Evolutionary conservation across 192 early-diverging fungal species (phyloP), one percentile per base, ranked within the genome.

Genomic region (Rhizoclosmatium sp.): DNA sequence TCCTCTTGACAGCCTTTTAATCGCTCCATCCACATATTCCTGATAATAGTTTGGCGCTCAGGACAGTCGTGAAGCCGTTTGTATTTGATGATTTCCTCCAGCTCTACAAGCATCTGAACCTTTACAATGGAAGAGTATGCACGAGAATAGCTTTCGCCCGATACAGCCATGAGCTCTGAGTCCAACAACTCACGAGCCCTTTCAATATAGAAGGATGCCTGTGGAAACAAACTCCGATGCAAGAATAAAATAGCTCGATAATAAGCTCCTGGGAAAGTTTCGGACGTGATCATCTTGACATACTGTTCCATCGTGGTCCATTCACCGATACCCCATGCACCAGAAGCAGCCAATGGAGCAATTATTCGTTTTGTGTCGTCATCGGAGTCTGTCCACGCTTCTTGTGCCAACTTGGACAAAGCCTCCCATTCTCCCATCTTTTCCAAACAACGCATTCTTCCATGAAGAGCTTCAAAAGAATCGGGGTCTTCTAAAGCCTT

Each of bases 31-130:
- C 95, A 97, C 0, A 93, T 93, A 16, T 86, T 75, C 39, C 81
- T 82, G 54, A 90, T 83, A 45, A 96, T 93, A 0, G 85, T 87
- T 46, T 81, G 88, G 44, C 90, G 80, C 61, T 95, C 91, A 0
- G 87, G 84, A 31, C 94, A 91, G 66, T 95, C 92, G n/a, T 89
- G 80, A 10, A 86, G 85, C 51, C 89, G 88, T 70, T 94, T 94
- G 75, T 93, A 97, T 2, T 86, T 83, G 41, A 97, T 93, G 59
- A 94, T 93, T 81, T 97, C 95, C 76, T 97, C 95, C 45, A 97
- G 83, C 62, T 92, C 82, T 41, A 95, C 91, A 78, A 97, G 89
- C 94, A 95, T 94, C 0, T 88, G 88, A 40, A 78, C 81, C 45
- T 91, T 82, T 59, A 95, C 91, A 83, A 45, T 94, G 87, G 71